Evolutionary conservation across 208 protist species (phyloP).

Genomic region (Wallacemonas sp.): DNA sequence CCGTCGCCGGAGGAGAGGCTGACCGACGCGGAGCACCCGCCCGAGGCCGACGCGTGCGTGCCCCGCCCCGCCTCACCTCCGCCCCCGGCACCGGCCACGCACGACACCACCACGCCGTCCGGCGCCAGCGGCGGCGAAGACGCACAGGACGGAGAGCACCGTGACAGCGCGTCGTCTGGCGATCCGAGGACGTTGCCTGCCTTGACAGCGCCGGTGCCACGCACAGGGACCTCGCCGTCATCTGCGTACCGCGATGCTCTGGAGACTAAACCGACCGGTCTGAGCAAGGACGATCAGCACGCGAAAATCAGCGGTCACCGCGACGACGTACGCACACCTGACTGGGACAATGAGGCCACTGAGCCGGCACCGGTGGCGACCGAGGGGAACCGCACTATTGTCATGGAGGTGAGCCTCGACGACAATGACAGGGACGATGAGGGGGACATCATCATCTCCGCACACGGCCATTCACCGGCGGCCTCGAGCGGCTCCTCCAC

Average conservation of each 20-base stretch:
- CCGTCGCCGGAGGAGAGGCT: background rate
- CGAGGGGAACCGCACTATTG: slow-evolving; percentile 6
- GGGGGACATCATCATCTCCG: slow-evolving; percentile 21
- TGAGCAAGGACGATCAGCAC: too few relatives aligned
- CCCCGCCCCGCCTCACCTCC: slow-evolving; percentile 17
- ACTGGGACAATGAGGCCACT: too few relatives aligned
- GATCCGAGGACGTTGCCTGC: too few relatives aligned
- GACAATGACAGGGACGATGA: slow-evolving; percentile 14
- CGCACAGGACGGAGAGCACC: too few relatives aligned
- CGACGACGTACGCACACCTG: background rate
- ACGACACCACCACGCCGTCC: background rate
- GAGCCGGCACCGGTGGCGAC: background rate
- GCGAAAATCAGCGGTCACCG: too few relatives aligned
- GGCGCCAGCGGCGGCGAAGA: too few relatives aligned
- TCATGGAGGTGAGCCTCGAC: slow-evolving; percentile 9
- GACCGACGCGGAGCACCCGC: background rate
- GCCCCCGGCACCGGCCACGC: background rate
- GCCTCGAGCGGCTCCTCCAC: background rate
- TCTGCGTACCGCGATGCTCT: too few relatives aligned
- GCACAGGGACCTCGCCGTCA: too few relatives aligned
- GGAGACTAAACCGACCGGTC: too few relatives aligned
- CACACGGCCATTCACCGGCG: background rate
- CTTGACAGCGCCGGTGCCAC: too few relatives aligned
- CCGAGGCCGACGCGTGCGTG: slow-evolving; percentile 14
- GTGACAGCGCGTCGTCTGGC: too few relatives aligned